Conservation (phyloP, 1,139 yeast genomes). For the Yamadazyma mexicana region DNA sequence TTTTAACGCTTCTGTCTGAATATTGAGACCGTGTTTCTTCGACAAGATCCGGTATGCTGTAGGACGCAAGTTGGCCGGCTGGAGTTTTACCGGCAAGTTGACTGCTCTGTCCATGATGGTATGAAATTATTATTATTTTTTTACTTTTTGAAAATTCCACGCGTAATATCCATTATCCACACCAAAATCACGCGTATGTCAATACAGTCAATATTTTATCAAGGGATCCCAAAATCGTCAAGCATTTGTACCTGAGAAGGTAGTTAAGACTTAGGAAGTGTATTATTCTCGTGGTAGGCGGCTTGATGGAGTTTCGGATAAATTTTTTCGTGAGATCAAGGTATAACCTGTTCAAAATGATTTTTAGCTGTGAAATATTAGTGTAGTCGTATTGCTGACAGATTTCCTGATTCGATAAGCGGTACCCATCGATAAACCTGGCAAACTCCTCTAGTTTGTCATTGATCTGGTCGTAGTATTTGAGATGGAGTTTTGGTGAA, state of each 20-base stretch:
- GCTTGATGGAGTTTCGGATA: conserved; percentile 8
- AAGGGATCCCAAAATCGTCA: conserved; percentile 6
- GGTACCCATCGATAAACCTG: conserved; percentile 6
- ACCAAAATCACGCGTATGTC: conserved; percentile 12
- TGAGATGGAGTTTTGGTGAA: conserved; percentile 9
- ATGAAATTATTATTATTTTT: neutral
- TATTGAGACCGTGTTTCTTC: conserved; percentile 87
- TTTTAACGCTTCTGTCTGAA: conserved; percentile 80
- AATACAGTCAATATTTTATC: conserved; percentile 13
- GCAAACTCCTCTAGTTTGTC: conserved; percentile 13
- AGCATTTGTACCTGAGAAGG: conserved; percentile 9
- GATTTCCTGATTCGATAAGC: conserved; percentile 3
- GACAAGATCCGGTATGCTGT: conserved; percentile 86
- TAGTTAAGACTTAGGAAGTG: conserved; percentile 11
- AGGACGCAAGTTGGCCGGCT: conserved; percentile 83
- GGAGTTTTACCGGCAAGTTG: conserved; percentile 67
- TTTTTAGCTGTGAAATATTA: conserved; percentile 13
- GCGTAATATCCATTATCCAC: neutral
- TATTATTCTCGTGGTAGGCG: conserved; percentile 3
- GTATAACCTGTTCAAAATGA: conserved; percentile 12
- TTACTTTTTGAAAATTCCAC: neutral
- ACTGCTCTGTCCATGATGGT: conserved; percentile 1
- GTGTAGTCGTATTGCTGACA: conserved; percentile 11
- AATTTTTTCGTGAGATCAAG: conserved; percentile 13
- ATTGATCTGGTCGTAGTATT: conserved; percentile 13